Base-by-base conservation (phyloP, 2,329 filamentous ascomycete species). In the Aspergillus neoniger region DNA sequence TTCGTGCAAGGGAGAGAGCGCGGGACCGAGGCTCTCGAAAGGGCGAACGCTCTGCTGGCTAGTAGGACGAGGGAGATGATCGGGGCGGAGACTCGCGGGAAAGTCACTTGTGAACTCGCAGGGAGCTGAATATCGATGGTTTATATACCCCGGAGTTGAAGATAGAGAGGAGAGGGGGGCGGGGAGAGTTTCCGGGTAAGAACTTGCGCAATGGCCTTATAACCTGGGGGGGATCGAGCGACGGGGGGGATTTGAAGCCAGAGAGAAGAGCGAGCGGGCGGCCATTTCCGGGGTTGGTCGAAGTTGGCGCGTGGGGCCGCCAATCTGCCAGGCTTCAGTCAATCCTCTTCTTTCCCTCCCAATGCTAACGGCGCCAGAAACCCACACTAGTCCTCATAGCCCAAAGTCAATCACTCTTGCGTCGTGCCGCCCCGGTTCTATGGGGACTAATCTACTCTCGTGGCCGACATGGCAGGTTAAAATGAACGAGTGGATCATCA, bases 251-350 rank as follows among this genome's bases (percentile, higher is more conserved):
- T 17, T 30, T 49, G 44, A 49, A 39, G 32, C 32, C 39, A 43
- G 52, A 55, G 50, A 32, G 39, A 43, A 55, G 23, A 43, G 52
- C 23, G 38, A 44, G 38, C 52, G 32, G 51, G 51, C 25, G 38
- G 52, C 43, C 38, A 55, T 32, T 36, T 55, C 52, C 52, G 52
- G 52, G 52, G 52, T 55, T 44, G 28, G 12, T 41, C 28, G 15
- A 54, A 14, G 39, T 55, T 55, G 23, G n/a, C 52, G 38, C 52
- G 52, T 55, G 52, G 52, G 52, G 52, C 52, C 38, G 52, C 38
- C 38, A 21, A 30, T 49, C 44, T 25, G 44, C 44, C 44, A 49
- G 41, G 41, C 41, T 23, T 44, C 41, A 44, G 17, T 21, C 10
- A 19, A 23, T 23, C 41, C 19, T 36, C 32, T 23, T 44, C 39